phyloP scores from a whole-genome alignment of 345 rosid species.

The Aquilaria yunnanensis region DNA sequence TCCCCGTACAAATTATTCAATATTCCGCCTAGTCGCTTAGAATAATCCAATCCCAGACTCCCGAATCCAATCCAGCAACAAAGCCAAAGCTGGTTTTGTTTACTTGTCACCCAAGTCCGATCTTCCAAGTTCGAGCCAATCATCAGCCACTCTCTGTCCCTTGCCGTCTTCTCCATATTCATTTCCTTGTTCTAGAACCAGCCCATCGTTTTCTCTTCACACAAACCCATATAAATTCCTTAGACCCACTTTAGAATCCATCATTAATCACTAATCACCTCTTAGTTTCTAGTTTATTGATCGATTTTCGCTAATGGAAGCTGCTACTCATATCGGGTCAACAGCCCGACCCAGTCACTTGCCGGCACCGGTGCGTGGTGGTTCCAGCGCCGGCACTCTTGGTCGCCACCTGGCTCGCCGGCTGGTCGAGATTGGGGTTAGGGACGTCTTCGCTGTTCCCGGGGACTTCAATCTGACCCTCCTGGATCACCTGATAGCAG shows the following conservation, averaged over 20 bases:
- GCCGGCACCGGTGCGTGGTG: constrained; percentile 13
- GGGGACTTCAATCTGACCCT: constrained; percentile 68
- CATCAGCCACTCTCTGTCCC: neutral
- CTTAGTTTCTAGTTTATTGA: neutral
- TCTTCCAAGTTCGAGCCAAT: too few relatives aligned
- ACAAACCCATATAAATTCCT: neutral
- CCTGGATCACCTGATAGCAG: constrained; percentile 54
- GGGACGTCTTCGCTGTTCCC: constrained; percentile 66
- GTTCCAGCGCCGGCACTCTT: constrained; percentile 29
- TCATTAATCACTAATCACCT: too few relatives aligned
- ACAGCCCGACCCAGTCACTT: constrained; percentile 19
- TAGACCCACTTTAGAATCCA: neutral
- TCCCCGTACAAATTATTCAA: too few relatives aligned
- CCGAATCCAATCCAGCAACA: too few relatives aligned
- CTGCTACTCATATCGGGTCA: constrained; percentile 33
- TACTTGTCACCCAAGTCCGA: too few relatives aligned
- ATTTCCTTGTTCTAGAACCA: neutral
- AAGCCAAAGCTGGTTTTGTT: too few relatives aligned
- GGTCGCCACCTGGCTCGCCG: constrained; percentile 60
- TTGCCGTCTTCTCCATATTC: neutral
- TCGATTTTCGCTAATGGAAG: constrained; percentile 20
- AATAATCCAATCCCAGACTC: too few relatives aligned
- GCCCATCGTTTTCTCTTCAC: neutral
- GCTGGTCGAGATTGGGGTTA: constrained; percentile 63
- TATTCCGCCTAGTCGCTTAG: too few relatives aligned